Conservation (phyloP, 805 yeast species). For the Starmerella etchellsii region DNA sequence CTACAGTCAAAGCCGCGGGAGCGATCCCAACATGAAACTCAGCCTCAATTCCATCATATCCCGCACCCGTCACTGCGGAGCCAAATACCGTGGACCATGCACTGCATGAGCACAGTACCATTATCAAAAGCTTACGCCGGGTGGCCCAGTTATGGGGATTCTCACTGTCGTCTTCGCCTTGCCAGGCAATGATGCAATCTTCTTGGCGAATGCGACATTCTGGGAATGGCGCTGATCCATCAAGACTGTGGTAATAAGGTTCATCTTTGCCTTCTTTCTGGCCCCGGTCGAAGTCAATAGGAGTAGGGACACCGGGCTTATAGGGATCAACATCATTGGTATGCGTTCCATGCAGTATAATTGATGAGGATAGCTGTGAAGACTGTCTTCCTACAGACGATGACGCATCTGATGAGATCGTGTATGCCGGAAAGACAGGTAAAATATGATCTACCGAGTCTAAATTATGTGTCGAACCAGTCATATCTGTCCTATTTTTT, state of each 20-base stretch:
- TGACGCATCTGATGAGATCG: too few relatives aligned
- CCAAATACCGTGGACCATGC: conserved; percentile 44
- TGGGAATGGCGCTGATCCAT: not conserved
- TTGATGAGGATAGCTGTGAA: too few relatives aligned
- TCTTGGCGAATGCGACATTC: conserved; percentile 5
- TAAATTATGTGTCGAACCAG: too few relatives aligned
- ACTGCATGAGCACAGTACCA: conserved; percentile 44
- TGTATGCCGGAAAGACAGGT: too few relatives aligned
- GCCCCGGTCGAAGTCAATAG: too few relatives aligned
- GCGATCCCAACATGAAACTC: conserved; percentile 46
- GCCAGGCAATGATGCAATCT: conserved; percentile 16
- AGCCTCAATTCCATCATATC: conserved; percentile 34
- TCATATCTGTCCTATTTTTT: too few relatives aligned
- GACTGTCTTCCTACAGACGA: too few relatives aligned
- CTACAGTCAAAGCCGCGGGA: conserved; percentile 58
- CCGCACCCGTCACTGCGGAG: conserved; percentile 46
- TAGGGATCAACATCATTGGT: too few relatives aligned
- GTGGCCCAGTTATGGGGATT: conserved; percentile 44
- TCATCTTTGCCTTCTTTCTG: too few relatives aligned
- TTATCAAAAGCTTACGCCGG: not conserved
- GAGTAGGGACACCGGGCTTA: too few relatives aligned
- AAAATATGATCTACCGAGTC: too few relatives aligned
- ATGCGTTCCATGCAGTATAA: too few relatives aligned
- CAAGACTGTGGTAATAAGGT: conserved; percentile 1
- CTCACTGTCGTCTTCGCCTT: conserved; percentile 34